Conservation (phyloP, 495 filamentous ascomycete species). For the Podospora comata region DNA sequence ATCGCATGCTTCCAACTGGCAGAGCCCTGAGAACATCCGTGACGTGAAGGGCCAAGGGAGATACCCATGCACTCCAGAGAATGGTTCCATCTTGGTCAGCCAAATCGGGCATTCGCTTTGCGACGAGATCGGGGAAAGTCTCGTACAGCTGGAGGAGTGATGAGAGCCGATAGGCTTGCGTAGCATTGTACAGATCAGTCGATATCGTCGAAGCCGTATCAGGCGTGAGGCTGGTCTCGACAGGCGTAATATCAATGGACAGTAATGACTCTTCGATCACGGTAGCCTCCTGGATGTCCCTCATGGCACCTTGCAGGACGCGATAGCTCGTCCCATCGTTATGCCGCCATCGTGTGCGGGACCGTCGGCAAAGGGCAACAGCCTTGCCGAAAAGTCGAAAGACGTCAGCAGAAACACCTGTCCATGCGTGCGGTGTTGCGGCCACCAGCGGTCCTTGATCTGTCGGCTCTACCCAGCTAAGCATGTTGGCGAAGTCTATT, state of each 20-base stretch:
- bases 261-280: conserved; percentile 28
- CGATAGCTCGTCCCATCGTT: conserved; percentile 32
- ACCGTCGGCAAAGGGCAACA: conserved; percentile 32
- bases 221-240: background rate
- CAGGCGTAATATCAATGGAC: conserved; percentile 14
- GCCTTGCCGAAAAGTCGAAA: conserved; percentile 36
- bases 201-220: background rate
- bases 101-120: conserved; percentile 25
- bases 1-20: conserved; percentile 25
- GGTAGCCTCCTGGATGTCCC: conserved; percentile 32
- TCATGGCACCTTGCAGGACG: conserved; percentile 31
- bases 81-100: conserved; percentile 16
- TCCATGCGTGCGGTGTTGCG: conserved; percentile 28
- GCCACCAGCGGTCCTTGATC: conserved; percentile 16
- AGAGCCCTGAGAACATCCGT: conserved; percentile 25
- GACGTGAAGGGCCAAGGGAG: conserved; percentile 30
- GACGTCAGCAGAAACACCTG: conserved; percentile 29
- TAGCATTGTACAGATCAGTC: conserved; percentile 21
- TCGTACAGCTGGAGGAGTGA: conserved; percentile 35
- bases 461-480: conserved; percentile 34
- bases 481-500: conserved; percentile 31
- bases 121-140: conserved; percentile 32
- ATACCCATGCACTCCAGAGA: conserved; percentile 30
- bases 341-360: conserved; percentile 32
- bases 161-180: conserved; percentile 34